Percentiles rank a stretch among this genome's conserved stretches.
Conservation (phyloP, 2,329 filamentous ascomycete genomes). For the Onygenales sp. region DNA sequence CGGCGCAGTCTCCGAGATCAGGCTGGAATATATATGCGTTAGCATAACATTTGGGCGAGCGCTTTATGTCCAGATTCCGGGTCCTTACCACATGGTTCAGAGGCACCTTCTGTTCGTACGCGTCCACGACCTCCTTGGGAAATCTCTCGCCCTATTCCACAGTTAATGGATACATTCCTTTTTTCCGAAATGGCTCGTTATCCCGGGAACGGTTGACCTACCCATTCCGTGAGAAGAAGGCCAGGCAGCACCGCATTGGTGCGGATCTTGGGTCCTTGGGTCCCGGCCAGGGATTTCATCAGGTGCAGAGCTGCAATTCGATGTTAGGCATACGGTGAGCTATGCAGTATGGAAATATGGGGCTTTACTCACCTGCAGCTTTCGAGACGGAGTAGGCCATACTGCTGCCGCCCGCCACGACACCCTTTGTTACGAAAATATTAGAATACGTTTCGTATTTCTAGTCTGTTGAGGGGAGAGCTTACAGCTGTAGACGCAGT, state of each 20-base stretch:
- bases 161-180: neutral
- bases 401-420: slow-evolving; percentile 44
- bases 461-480: slow-evolving; percentile 4
- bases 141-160: slow-evolving; percentile 45
- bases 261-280: slow-evolving; percentile 52
- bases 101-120: slow-evolving; percentile 44
- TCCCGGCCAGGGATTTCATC: slow-evolving; percentile 54
- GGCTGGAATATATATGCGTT: slow-evolving; percentile 18
- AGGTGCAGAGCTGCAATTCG: slow-evolving; percentile 46
- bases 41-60: neutral
- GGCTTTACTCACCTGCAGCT: slow-evolving; percentile 46
- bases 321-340: slow-evolving; percentile 2
- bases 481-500: slow-evolving; percentile 52
- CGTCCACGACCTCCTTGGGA: slow-evolving; percentile 46
- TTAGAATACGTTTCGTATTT: neutral
- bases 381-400: slow-evolving; percentile 72
- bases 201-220: slow-evolving; percentile 16
- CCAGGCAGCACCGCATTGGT: slow-evolving; percentile 58
- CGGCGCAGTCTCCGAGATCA: slow-evolving; percentile 33
- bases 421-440: slow-evolving; percentile 25
- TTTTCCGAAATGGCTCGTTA: neutral
- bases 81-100: slow-evolving; percentile 49
- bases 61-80: neutral
- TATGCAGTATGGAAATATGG: slow-evolving; percentile 5
- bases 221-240: slow-evolving; percentile 60